Percentiles rank a stretch among this genome's conserved stretches.
Conservation (phyloP, 441 rosid species). For the Gossypium lobatum region DNA sequence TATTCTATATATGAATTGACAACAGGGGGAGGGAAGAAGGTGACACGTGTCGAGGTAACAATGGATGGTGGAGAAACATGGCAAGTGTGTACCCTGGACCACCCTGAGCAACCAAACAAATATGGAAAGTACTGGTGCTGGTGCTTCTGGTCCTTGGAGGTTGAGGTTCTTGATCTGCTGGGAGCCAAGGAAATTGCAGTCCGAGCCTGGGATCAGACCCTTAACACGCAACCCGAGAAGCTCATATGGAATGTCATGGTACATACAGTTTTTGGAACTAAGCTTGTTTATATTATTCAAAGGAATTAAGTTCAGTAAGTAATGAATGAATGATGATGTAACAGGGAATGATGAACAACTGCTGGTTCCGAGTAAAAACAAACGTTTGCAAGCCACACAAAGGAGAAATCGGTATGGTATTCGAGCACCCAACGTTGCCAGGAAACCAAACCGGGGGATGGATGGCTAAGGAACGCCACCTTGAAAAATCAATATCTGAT, state of each 20-base stretch:
- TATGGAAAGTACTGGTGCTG: slow-evolving; percentile 84
- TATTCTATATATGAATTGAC: background rate
- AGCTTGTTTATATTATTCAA: background rate
- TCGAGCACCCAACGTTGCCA: slow-evolving; percentile 80
- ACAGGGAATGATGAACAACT: slow-evolving; percentile 99
- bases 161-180: slow-evolving; percentile 71
- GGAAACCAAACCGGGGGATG: slow-evolving; percentile 93
- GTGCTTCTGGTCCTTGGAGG: slow-evolving; percentile 90
- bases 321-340: background rate
- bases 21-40: slow-evolving; percentile 82
- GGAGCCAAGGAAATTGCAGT: slow-evolving; percentile 78
- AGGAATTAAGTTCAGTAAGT: background rate
- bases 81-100: slow-evolving; percentile 70
- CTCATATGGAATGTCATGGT: slow-evolving; percentile 96
- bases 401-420: slow-evolving; percentile 82
- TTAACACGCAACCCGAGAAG: slow-evolving; percentile 82
- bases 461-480: slow-evolving; percentile 83
- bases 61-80: slow-evolving; percentile 93
- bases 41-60: slow-evolving; percentile 89
- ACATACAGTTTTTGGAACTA: background rate
- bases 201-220: slow-evolving; percentile 89
- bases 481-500: slow-evolving; percentile 44
- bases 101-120: slow-evolving; percentile 59
- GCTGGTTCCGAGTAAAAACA: slow-evolving; percentile 80
- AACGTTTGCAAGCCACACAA: slow-evolving; percentile 68